A percentile compares a stretch with the other conserved stretches of the same genome.
Conservation (phyloP, 164 flowering plant species). For the Aristolochia fimbriata region DNA sequence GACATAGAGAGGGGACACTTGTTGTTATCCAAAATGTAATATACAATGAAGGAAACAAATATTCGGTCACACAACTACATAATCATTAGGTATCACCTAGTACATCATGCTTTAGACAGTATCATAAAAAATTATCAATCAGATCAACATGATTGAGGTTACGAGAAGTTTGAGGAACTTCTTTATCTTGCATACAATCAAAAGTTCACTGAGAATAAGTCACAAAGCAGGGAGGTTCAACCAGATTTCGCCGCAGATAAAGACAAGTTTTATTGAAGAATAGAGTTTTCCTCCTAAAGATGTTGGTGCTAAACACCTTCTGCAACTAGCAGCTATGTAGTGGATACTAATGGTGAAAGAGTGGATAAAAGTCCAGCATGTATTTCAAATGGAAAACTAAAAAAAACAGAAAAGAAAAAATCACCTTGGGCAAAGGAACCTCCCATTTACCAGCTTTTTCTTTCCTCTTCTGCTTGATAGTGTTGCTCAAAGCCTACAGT, state of each 20-base stretch:
- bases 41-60: neutral
- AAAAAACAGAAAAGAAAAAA: neutral
- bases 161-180: neutral
- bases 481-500: conserved; percentile 83
- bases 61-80: neutral
- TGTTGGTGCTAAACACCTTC: no score
- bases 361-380: neutral
- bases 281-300: no score
- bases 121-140: neutral
- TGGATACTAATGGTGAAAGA: neutral
- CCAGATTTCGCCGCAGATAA: no score
- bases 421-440: conserved; percentile 94
- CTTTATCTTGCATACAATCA: neutral
- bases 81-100: neutral
- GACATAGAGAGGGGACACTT: conserved; percentile 5
- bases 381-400: neutral
- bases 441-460: conserved; percentile 99
- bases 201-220: no score
- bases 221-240: no score
- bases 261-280: no score
- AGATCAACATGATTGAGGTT: neutral
- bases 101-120: neutral
- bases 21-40: neutral
- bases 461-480: conserved; percentile 94
- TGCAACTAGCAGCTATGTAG: no score